Evolutionary conservation across 345 rosid genomes (phyloP).

Genomic region (Salix exigua): DNA sequence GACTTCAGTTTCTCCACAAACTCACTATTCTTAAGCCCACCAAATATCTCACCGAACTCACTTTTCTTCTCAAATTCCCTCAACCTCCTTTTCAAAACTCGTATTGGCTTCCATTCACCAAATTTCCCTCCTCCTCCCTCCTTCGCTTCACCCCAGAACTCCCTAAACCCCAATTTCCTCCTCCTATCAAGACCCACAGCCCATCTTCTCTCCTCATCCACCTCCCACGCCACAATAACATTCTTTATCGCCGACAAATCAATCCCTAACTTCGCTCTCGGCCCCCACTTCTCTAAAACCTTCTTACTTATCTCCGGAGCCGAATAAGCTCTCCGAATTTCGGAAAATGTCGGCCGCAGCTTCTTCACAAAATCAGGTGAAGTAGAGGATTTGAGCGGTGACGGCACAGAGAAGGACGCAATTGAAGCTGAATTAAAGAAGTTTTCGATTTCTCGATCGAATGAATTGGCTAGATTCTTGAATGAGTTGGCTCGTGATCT

Average conservation of each 20-base stretch:
- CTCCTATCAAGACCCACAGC: constrained; percentile 46
- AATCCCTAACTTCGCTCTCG: constrained; percentile 64
- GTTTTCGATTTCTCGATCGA: constrained; percentile 85
- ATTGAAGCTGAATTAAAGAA: constrained; percentile 63
- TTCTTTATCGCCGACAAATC: constrained; percentile 80
- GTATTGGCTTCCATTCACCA: constrained; percentile 78
- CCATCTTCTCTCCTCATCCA: constrained; percentile 23
- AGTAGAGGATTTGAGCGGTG: constrained; percentile 34
- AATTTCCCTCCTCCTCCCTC: constrained; percentile 39
- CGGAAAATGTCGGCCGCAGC: constrained; percentile 82
- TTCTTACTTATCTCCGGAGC: constrained; percentile 85
- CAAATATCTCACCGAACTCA: constrained; percentile 50
- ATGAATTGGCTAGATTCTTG: constrained; percentile 74
- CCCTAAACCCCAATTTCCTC: constrained; percentile 37
- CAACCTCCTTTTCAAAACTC: constrained; percentile 60
- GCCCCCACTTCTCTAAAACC: constrained; percentile 81
- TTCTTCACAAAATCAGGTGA: constrained; percentile 71
- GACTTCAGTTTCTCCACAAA: constrained; percentile 82
- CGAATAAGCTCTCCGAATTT: constrained; percentile 84
- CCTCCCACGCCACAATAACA: constrained; percentile 65
- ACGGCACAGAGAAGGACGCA: constrained; percentile 47
- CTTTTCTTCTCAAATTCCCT: constrained; percentile 82
- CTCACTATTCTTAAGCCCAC: constrained; percentile 67
- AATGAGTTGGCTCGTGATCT: constrained; percentile 79
- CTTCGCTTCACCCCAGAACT: constrained; percentile 45